Evolutionary conservation across 352 stramenopile species (phyloP), one percentile per base, ranked within the genome.

Genomic region (Hyphochytrium catenoides): DNA sequence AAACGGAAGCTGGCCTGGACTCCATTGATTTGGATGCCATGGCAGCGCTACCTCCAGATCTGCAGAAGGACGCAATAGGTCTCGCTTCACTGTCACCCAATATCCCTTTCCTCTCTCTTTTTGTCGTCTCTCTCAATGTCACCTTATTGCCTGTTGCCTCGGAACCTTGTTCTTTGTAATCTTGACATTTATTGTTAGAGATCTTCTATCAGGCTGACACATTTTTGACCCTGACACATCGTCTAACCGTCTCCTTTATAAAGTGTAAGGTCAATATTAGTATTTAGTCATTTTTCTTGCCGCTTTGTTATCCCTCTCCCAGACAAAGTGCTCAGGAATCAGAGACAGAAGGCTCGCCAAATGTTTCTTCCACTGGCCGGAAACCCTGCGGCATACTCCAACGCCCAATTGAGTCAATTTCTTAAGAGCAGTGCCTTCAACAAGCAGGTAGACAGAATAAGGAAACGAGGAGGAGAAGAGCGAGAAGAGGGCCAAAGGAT

Each of bases 281-380:
- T n/a, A n/a, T n/a, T n/a, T n/a, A n/a, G n/a, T n/a, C n/a, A n/a
- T n/a, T n/a, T n/a, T n/a, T n/a, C n/a, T n/a, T n/a, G n/a, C n/a
- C n/a, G n/a, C n/a, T n/a, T n/a, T n/a, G n/a, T n/a, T n/a, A n/a
- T n/a, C n/a, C n/a, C n/a, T n/a, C n/a, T n/a, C n/a, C n/a, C n/a
- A n/a, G 54, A 65, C 8, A 56, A 62, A n/a, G 86, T 91, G 43
- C 56, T 70, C 35, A 56, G 70, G 18, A 71, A 94, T 32, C 60
- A 82, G 6, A 50, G 73, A 50, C 56, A 81, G 60, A 59, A 91
- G 56, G 57, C 72, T n/a, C 71, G 91, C 6, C 61, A 85, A 30
- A 73, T 93, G 51, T 96, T 94, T 39, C 94, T 98, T 39, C 69
- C 76, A 3, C 72, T 95, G 0, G 89, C 91, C 1, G 79, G 72